These are phyloP conservation scores for Tillandsia leiboldiana DNA, from an alignment of 176 grass and related monocot genomes.

Conservation along the genomic window DNA sequence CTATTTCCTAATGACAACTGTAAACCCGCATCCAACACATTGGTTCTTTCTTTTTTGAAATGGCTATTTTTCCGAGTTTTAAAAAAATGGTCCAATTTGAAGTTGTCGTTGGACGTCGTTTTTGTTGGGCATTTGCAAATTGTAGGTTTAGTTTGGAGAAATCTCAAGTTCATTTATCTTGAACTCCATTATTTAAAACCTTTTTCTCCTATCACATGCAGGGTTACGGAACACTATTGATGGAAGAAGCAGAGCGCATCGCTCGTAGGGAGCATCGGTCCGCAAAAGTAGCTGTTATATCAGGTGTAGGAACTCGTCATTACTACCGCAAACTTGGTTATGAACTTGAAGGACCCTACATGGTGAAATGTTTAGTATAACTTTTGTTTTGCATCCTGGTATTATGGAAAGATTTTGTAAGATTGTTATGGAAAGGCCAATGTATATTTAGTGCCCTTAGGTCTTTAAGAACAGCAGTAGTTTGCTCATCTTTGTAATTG, in stretches of 20 bases:
- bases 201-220: constrained; percentile 3
- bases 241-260: constrained; percentile 98
- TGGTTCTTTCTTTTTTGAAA: too few relatives aligned
- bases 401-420: background rate
- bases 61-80: too few relatives aligned
- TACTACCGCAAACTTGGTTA: constrained; percentile 94
- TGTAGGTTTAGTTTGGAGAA: background rate
- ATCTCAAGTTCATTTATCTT: background rate
- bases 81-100: too few relatives aligned
- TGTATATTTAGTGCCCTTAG: background rate
- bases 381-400: background rate
- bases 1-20: too few relatives aligned
- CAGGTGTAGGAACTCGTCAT: constrained; percentile 85
- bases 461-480: too few relatives aligned
- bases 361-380: constrained; percentile 62
- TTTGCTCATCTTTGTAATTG: too few relatives aligned
- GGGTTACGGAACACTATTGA: constrained; percentile 88
- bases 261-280: constrained; percentile 73
- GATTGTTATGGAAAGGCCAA: background rate
- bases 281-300: constrained; percentile 79
- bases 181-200: background rate
- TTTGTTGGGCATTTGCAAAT: background rate
- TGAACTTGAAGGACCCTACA: constrained; percentile 88
- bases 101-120: too few relatives aligned
- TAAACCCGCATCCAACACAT: too few relatives aligned